A percentile compares a stretch with the other conserved stretches of the same genome.
phyloP scores from a whole-genome alignment of 2,329 filamentous ascomycete genomes.

The Nemania abortiva region DNA sequence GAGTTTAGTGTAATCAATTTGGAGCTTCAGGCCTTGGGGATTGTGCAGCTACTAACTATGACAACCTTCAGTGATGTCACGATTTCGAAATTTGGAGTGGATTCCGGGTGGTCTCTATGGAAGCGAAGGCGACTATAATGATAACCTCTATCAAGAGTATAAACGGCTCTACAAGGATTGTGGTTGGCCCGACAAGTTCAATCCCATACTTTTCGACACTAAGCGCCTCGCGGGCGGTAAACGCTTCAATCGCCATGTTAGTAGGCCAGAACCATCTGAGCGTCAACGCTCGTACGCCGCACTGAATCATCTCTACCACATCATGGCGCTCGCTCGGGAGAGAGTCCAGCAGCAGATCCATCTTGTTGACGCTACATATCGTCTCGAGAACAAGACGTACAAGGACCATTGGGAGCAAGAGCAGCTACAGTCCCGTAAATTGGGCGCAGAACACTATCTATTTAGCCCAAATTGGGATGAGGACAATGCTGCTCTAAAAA shows the following conservation, averaged over 20 bases:
- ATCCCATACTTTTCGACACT: slow-evolving; percentile 31
- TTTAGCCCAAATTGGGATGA: slow-evolving; percentile 22
- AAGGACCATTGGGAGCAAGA: slow-evolving; percentile 21
- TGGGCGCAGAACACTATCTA: slow-evolving; percentile 14
- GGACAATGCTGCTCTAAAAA: slow-evolving; percentile 20
- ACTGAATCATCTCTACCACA: slow-evolving; percentile 17
- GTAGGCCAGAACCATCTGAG: slow-evolving; percentile 9
- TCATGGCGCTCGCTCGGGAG: slow-evolving; percentile 27
- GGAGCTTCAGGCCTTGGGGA: neutral
- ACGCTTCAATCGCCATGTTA: slow-evolving; percentile 11
- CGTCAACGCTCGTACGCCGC: slow-evolving; percentile 16
- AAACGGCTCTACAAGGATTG: slow-evolving; percentile 35
- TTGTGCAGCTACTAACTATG: neutral
- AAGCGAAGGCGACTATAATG: neutral
- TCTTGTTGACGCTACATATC: slow-evolving; percentile 32
- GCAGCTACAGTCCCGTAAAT: slow-evolving; percentile 12
- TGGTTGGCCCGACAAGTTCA: slow-evolving; percentile 36
- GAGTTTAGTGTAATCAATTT: neutral
- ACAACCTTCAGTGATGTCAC: slow-evolving; percentile 20
- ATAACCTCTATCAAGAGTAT: slow-evolving; percentile 17
- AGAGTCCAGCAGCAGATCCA: slow-evolving; percentile 31
- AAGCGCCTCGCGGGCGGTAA: slow-evolving; percentile 18
- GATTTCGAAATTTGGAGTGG: slow-evolving; percentile 31
- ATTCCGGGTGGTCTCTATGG: slow-evolving; percentile 36
- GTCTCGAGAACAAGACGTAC: slow-evolving; percentile 24